Base-by-base conservation (phyloP, 805 yeast species). In the Monosporozyma aerobia region DNA sequence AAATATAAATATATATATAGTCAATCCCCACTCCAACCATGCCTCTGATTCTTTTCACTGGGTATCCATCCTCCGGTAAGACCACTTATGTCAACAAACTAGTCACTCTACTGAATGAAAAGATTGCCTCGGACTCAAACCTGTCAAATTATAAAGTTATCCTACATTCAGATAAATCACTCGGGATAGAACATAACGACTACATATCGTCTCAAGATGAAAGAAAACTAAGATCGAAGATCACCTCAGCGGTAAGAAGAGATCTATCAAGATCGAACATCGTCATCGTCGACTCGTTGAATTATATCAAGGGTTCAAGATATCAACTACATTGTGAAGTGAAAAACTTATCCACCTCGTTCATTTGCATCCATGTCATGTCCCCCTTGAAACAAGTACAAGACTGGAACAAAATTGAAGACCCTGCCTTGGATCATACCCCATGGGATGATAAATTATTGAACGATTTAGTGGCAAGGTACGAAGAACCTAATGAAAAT, bases 251-350 rank as follows among this genome's bases (percentile, higher is more conserved):
- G 0, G 94, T 92, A 16, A 88, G 89, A 62, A 76, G 97, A 57
- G 88, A 85, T 57, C 68, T 94, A 3, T 75, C 86, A 1, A 76
- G 83, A 41, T 73, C 77, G 32, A 82, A 79, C 22, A 76, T 94
- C 30, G 97, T 94, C 1, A 81, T 94, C 16, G 74, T 94, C 51
- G 99, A 94, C 66, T 80, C 94, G 1, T 73, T 90, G 61, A 82
- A 87, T 43, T 94, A 94, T 65, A 94, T 94, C 61, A 94, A 94
- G 64, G 99, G 99, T 0, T 90, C 90, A 67, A 74, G 99, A 55
- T 94, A 94, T 69, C 99, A 94, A 69, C 73, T 94, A 51, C 90
- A 81, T 67, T 90, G 97, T 68, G 99, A 94, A 67, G 90, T 96
- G 40, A 92, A 90, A 65, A 85, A 89, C 1, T 73, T 82, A 29